Evolutionary conservation across 441 rosid species (phyloP).

Genomic region (Biscutella laevigata): DNA sequence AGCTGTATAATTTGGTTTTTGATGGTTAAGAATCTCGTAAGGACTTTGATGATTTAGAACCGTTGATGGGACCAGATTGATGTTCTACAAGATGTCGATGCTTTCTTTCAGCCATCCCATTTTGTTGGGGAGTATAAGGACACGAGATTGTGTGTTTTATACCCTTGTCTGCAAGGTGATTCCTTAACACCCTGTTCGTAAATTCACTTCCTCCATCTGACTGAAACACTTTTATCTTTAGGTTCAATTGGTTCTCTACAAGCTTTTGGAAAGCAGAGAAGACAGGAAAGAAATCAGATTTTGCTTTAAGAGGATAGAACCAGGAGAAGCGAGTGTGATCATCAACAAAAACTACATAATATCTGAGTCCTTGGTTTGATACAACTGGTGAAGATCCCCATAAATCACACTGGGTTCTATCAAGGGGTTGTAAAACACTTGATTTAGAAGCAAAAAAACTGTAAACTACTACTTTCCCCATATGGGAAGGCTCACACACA

Average conservation of each 20-base stretch:
- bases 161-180: background rate
- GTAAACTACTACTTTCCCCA: background rate
- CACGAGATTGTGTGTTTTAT: background rate
- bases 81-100: background rate
- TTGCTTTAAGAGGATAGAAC: background rate
- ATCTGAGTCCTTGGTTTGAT: too few relatives aligned
- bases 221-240: background rate
- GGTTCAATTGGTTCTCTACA: background rate
- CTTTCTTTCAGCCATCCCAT: background rate
- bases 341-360: background rate
- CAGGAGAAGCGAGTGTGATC: background rate
- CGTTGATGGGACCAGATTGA: too few relatives aligned
- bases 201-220: background rate
- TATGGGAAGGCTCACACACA: background rate
- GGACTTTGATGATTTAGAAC: too few relatives aligned
- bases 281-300: background rate
- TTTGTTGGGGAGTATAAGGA: background rate
- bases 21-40: too few relatives aligned
- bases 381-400: background rate
- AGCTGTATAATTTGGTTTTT: too few relatives aligned
- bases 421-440: background rate
- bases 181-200: background rate
- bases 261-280: background rate
- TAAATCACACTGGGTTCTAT: background rate
- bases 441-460: background rate